Base-by-base conservation (phyloP, 2,329 filamentous ascomycete genomes). In the Escovopsis sp. region DNA sequence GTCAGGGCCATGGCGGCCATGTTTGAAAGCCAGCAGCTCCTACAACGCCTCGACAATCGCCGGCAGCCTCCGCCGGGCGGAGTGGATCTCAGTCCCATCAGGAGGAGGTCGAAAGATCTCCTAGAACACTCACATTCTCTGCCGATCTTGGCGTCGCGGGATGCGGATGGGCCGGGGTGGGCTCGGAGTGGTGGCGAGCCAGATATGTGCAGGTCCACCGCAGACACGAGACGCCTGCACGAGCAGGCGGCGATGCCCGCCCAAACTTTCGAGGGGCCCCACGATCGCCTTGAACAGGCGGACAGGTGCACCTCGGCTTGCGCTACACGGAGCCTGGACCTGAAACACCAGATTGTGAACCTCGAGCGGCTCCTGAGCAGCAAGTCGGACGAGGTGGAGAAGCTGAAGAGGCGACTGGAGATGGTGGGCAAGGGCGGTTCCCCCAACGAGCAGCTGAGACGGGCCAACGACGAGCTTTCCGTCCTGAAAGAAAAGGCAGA, bases 401-500 rank as follows among this genome's bases (percentile, higher is more conserved):
- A 68, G 12, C 54, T 75, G 19, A 62, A 59, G 15, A 60, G 65
- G 6, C 65, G 68, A 43, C 51, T 77, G 3, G 66, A 69, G 39
- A 56, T 67, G 12, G 59, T 64, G 36, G 59, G 63, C 35, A 59
- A 63, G 33, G 53, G 63, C 36, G 66, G 69, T 36, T 65, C 61
- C 4, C 50, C 76, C 42, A 66, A 64, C 42, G 67, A 73, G 48
- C 62, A 72, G 48, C 51, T 79, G 37, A 56, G 66, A 18, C 57
- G 56, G 32, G 57, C 59, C 2, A 57, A 52, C 30, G 50, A 51
- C 11, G 58, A 62, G 23, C 46, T 53, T 4, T 49, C 49, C 1
- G 63, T 59, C 47, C 81, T 76, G 77, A 69, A 63, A 47, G 64
- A 62, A 30, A 62, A 73, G 30, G 77, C 77, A 0, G 66, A 75